phyloP scores from a whole-genome alignment of 192 early-diverging fungal species.

The Coemansia sp. region DNA sequence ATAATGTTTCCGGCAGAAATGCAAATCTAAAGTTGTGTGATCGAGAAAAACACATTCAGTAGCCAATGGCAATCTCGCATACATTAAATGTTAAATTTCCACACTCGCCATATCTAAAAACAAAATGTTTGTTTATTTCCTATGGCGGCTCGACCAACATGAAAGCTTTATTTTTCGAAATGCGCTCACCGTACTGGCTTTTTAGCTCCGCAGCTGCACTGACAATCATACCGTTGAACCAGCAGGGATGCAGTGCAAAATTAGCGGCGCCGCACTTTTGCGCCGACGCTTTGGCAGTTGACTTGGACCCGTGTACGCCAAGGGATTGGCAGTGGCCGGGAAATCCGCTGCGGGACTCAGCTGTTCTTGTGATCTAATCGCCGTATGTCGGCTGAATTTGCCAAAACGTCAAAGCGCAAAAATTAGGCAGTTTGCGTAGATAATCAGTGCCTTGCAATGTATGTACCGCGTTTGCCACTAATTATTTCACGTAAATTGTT shows the following conservation, averaged over 20 bases:
- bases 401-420: too few relatives aligned
- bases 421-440: neutral
- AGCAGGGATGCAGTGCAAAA: neutral
- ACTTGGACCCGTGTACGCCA: neutral
- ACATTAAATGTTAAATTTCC: neutral
- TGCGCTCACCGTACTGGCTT: neutral
- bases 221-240: neutral
- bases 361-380: neutral
- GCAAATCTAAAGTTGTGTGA: neutral
- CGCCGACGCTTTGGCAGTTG: neutral
- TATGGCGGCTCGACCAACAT: too few relatives aligned
- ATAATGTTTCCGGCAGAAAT: neutral
- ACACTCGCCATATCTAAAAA: neutral
- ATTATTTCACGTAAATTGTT: neutral
- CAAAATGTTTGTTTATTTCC: neutral
- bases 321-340: neutral
- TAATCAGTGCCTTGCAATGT: neutral
- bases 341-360: neutral
- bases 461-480: neutral
- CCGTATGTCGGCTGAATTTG: neutral
- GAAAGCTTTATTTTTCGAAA: neutral
- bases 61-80: neutral
- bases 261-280: constrained; percentile 1
- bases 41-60: neutral
- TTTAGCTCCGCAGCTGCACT: neutral